A percentile compares a stretch with the other conserved stretches of the same genome.
Evolutionary conservation across 192 early-diverging fungal genomes (phyloP).

Genomic region (Backusella tarrabulga): DNA sequence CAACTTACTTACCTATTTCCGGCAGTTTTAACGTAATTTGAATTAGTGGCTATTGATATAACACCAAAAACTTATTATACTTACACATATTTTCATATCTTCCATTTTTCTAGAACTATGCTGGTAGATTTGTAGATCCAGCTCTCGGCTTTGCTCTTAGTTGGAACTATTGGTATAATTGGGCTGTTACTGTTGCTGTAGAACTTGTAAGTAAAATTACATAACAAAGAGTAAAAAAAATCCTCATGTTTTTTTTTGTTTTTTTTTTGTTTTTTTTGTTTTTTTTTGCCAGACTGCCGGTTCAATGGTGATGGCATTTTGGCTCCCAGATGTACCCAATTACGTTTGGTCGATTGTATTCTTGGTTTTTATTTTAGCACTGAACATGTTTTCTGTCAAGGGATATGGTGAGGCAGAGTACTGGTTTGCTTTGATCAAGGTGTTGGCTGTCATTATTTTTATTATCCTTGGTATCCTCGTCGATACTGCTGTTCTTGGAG

Average conservation of each 20-base stretch:
- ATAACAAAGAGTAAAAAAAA: neutral
- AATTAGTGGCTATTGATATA: no score
- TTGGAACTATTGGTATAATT: conserved; percentile 51
- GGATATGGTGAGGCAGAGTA: conserved; percentile 92
- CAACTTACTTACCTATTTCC: conserved; percentile 78
- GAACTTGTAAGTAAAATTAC: conserved; percentile 7
- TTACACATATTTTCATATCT: no score
- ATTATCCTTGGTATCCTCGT: conserved; percentile 79
- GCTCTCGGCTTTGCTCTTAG: conserved; percentile 73
- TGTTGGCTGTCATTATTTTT: conserved; percentile 82
- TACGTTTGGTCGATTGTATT: conserved; percentile 52
- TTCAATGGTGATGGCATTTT: conserved; percentile 78
- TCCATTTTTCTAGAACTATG: conserved; percentile 11
- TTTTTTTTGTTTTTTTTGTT: neutral
- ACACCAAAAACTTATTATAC: no score
- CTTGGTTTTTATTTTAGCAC: conserved; percentile 59
- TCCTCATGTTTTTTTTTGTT: neutral
- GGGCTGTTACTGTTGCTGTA: conserved; percentile 38
- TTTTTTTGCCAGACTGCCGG: conserved; percentile 49
- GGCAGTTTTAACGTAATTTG: conserved; percentile 66
- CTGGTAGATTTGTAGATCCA: conserved; percentile 82
- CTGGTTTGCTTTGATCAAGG: conserved; percentile 81
- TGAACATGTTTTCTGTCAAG: conserved; percentile 73
- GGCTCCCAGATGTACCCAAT: conserved; percentile 35
- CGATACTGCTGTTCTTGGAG: conserved; percentile 63